Evolutionary conservation across 2,329 filamentous ascomycete genomes (phyloP).

Genomic region (Zasmidium citrigriseum): DNA sequence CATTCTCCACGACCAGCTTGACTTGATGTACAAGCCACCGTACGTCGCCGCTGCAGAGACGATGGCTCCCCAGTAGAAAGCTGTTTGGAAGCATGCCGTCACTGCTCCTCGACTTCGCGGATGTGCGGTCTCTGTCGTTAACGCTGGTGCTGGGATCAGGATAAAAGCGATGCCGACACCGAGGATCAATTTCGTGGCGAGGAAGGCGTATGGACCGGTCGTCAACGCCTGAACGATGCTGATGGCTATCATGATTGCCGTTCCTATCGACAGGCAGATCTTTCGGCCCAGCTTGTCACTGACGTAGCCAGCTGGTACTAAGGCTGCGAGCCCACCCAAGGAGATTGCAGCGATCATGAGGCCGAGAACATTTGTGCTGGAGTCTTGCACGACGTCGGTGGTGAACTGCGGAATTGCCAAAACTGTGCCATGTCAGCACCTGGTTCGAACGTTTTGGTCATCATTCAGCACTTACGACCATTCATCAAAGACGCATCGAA

Average conservation of each 20-base stretch:
- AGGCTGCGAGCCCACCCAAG: conserved; percentile 23
- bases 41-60: conserved; percentile 22
- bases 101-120: conserved; percentile 20
- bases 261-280: conserved; percentile 38
- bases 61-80: conserved; percentile 27
- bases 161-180: conserved; percentile 6
- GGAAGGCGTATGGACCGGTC: conserved; percentile 19
- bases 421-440: neutral
- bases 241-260: conserved; percentile 48
- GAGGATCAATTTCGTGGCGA: conserved; percentile 8
- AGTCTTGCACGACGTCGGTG: conserved; percentile 5
- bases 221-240: conserved; percentile 33
- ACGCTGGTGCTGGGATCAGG: conserved; percentile 5
- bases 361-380: conserved; percentile 14
- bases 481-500: conserved; percentile 32
- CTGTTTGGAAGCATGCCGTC: conserved; percentile 20
- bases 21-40: conserved; percentile 18
- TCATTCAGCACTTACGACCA: conserved; percentile 12
- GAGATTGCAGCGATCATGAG: conserved; percentile 28
- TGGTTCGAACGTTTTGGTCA: conserved; percentile 5
- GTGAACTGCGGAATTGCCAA: conserved; percentile 20
- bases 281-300: conserved; percentile 27
- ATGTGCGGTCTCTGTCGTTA: conserved; percentile 15
- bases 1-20: conserved; percentile 25
- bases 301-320: conserved; percentile 22